Evolutionary conservation across 345 rosid genomes (phyloP).

Genomic region (Passiflora organensis): DNA sequence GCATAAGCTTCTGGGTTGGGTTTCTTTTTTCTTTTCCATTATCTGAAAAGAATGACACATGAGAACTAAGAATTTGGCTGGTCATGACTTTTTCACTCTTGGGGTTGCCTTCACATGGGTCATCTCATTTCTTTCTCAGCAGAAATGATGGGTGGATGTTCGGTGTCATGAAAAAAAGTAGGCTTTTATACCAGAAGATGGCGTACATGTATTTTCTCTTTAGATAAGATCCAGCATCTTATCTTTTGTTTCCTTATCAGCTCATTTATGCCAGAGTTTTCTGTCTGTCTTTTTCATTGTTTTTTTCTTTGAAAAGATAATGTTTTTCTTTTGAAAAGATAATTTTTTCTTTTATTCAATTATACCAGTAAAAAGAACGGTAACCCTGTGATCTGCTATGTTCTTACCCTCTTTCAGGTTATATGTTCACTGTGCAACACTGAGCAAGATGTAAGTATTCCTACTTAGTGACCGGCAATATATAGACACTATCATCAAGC

Average conservation of each 20-base stretch:
- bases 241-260: slow-evolving; percentile 9
- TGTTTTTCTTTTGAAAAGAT: background rate
- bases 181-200: background rate
- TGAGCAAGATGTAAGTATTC: slow-evolving; percentile 63
- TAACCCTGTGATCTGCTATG: background rate
- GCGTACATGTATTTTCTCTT: background rate
- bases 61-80: no score
- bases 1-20: no score
- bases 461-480: background rate
- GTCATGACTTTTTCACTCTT: no score
- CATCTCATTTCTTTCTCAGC: no score
- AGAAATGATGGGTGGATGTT: no score
- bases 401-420: slow-evolving; percentile 35
- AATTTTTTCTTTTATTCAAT: background rate
- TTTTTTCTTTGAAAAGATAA: background rate
- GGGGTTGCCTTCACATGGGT: no score
- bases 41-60: no score
- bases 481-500: background rate
- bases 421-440: slow-evolving; percentile 62
- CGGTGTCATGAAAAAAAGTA: background rate
- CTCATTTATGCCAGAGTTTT: background rate
- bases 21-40: no score
- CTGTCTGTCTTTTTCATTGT: background rate
- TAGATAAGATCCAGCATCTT: slow-evolving; percentile 6
- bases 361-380: background rate